phyloP scores from a whole-genome alignment of 805 yeast genomes.

The Nakazawaea anatomiae region DNA sequence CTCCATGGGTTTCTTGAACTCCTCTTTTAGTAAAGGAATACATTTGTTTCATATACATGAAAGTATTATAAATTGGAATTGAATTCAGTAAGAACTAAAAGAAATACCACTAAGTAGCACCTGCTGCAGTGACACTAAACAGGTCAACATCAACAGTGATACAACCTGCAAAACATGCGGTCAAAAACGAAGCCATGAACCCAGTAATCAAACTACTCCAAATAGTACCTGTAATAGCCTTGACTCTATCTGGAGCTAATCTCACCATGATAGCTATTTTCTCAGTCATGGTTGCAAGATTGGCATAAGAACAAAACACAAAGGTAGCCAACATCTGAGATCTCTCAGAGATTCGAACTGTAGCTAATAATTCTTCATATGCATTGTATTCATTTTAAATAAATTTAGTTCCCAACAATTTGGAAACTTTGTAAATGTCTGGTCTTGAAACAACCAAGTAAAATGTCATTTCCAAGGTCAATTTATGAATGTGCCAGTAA shows the following conservation, averaged over 20 bases:
- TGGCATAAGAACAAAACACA: slow-evolving; percentile 56
- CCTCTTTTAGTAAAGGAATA: no score
- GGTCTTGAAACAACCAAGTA: slow-evolving; percentile 49
- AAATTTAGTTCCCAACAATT: slow-evolving; percentile 49
- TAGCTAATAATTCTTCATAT: slow-evolving; percentile 28
- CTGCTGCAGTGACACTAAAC: slow-evolving; percentile 14
- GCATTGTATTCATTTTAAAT: slow-evolving; percentile 61
- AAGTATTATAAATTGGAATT: no score
- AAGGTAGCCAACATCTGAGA: slow-evolving; percentile 51
- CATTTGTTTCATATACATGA: no score
- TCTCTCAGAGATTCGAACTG: slow-evolving; percentile 37
- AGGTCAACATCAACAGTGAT: slow-evolving; percentile 28
- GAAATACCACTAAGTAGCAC: no score
- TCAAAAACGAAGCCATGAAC: slow-evolving; percentile 42
- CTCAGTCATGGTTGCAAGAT: slow-evolving; percentile 54
- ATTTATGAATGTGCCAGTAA: slow-evolving; percentile 50
- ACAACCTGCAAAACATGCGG: slow-evolving; percentile 46
- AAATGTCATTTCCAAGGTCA: slow-evolving; percentile 53
- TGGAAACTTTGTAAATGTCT: slow-evolving; percentile 45
- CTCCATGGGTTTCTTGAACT: no score
- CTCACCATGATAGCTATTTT: slow-evolving; percentile 53
- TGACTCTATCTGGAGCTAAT: slow-evolving; percentile 43
- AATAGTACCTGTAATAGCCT: slow-evolving; percentile 39
- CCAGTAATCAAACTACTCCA: slow-evolving; percentile 45
- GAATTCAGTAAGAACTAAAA: no score